These are phyloP conservation scores for Leishmania aethiopica DNA, from an alignment of 208 protist species.

Conservation along the genomic window DNA sequence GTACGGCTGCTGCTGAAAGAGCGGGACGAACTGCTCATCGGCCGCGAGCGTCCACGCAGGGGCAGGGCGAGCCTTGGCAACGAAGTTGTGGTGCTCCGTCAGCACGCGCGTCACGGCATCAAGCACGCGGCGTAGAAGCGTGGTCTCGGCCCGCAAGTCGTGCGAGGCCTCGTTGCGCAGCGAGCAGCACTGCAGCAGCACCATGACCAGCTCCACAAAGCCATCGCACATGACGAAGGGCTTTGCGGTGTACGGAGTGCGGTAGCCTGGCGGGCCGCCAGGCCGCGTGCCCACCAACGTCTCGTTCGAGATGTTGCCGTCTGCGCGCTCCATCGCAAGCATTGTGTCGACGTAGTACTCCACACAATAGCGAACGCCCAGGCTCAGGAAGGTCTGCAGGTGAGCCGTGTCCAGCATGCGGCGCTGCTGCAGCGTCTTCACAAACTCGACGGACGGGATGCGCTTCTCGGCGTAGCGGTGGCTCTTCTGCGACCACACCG, in stretches of 20 bases:
- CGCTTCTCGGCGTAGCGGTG: slow-evolving; percentile 51
- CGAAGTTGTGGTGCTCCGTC: slow-evolving; percentile 74
- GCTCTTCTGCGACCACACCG: slow-evolving; percentile 40
- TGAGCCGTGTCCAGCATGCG: slow-evolving; percentile 84
- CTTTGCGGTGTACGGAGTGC: slow-evolving; percentile 56
- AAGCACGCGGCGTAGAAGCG: slow-evolving; percentile 81
- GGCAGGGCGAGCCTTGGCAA: slow-evolving; percentile 39
- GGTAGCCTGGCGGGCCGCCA: slow-evolving; percentile 70
- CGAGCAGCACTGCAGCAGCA: slow-evolving; percentile 88
- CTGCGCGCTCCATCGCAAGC: slow-evolving; percentile 76
- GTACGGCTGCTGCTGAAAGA: slow-evolving; percentile 98
- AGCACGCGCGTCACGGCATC: slow-evolving; percentile 72
- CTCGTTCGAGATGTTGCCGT: slow-evolving; percentile 28
- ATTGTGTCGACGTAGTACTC: slow-evolving; percentile 87
- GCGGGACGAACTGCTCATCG: slow-evolving; percentile 60
- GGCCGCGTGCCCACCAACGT: slow-evolving; percentile 42
- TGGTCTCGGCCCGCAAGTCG: slow-evolving; percentile 60
- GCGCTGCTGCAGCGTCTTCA: slow-evolving; percentile 79
- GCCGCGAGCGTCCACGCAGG: slow-evolving; percentile 47
- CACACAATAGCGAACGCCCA: slow-evolving; percentile 85
- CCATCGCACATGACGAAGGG: slow-evolving; percentile 88
- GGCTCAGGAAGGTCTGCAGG: slow-evolving; percentile 82
- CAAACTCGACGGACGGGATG: slow-evolving; percentile 67
- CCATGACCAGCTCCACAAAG: slow-evolving; percentile 93
- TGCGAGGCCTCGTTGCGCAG: slow-evolving; percentile 56